Evolutionary conservation across 495 filamentous ascomycete genomes (phyloP), one percentile per base, ranked within the genome.

Genomic region (Podospora didyma): DNA sequence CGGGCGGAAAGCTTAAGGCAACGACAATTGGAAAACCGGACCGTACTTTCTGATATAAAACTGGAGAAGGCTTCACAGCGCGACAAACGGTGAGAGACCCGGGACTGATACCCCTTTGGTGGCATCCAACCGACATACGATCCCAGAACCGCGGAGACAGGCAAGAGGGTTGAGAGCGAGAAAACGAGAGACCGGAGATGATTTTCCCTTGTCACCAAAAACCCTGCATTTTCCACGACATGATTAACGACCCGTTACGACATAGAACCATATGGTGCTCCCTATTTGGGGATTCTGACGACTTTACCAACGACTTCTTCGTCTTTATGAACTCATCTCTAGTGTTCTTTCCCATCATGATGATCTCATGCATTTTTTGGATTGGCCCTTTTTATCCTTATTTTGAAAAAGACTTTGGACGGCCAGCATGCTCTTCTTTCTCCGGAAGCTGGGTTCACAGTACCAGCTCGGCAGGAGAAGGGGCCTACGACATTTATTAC

Each of bases 61-160:
- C 70, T 71, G 74, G 69, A 64, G 65, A 73, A 77, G 58, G 76
- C 76, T 79, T 79, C 75, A 74, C 76, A 67, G 66, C 69, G 62
- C 69, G 62, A 61, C 48, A 62, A 49, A 58, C 51, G 56, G 56
- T 51, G 58, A 54, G 55, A 54, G 39, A 59, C 24, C 57, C 57
- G 57, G 58, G 51, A 53, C 54, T 61, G 60, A 69, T 69, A 69
- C 62, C 64, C 64, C 28, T 37, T 62, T 55, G 61, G 59, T 55
- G 55, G 44, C 44, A 54, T 34, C 52, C 52, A 54, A 54, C 52
- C 52, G 42, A 17, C 39, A 42, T 31, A 31, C 26, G 31, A 22
- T 46, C 47, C 23, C 42, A 39, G 44, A 52, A 59, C 10, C 49
- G 20, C 19, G n/a, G 50, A 23, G 39, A 42, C 12, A 16, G 5